These are phyloP conservation scores for Isochrysis galbana DNA, from an alignment of 78 protist genomes.

Conservation along the genomic window DNA sequence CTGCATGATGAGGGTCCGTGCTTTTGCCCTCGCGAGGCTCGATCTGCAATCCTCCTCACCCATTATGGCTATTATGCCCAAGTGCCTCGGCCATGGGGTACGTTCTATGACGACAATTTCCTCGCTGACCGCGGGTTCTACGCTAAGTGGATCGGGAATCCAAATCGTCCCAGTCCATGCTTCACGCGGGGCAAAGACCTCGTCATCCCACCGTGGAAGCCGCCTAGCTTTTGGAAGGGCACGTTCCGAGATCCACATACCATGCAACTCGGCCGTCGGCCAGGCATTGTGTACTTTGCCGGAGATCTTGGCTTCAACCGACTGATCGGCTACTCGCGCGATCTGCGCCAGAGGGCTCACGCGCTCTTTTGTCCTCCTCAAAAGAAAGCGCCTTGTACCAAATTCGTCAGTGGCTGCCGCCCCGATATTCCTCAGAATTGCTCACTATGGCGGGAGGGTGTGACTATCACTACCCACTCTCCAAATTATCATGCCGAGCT, in stretches of 20 bases:
- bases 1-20: constrained; percentile 21
- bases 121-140: neutral
- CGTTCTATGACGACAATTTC: constrained; percentile 2
- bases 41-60: neutral
- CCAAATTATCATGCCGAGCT: neutral
- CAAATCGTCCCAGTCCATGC: neutral
- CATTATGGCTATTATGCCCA: neutral
- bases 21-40: neutral
- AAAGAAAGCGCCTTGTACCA: neutral
- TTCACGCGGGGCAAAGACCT: neutral
- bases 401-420: neutral
- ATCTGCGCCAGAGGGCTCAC: neutral
- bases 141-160: neutral
- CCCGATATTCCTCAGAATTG: neutral
- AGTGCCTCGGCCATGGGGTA: neutral
- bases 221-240: neutral
- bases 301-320: neutral
- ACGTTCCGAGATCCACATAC: too few species aligned
- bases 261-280: neutral
- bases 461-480: neutral
- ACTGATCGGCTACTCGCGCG: neutral
- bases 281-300: neutral
- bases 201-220: neutral
- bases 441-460: neutral
- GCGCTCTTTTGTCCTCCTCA: neutral